These are phyloP conservation scores for Euphrasia arctica DNA, from an alignment of 305 asterid genomes.

Conservation along the genomic window DNA sequence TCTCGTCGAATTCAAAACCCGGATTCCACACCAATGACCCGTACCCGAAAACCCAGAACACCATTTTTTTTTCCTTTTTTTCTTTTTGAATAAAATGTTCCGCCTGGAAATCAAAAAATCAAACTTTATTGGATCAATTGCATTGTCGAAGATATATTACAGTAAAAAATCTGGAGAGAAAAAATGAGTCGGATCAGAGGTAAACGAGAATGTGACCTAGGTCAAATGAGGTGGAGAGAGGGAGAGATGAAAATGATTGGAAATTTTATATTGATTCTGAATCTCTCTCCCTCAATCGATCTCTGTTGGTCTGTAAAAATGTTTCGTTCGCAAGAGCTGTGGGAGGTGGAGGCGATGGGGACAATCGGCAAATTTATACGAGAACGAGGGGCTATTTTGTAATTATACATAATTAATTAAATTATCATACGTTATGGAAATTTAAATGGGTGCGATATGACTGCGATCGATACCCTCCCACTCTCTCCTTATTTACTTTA, in stretches of 20 bases:
- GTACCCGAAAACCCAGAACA: slow-evolving; percentile 91
- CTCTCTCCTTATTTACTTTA: too few relatives aligned
- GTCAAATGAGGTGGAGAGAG: not conserved
- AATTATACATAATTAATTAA: not conserved
- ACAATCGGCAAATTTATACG: slow-evolving; percentile 15
- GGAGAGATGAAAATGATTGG: slow-evolving; percentile 24
- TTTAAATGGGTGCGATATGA: too few relatives aligned
- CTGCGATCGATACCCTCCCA: too few relatives aligned
- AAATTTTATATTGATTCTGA: not conserved
- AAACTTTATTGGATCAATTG: slow-evolving; percentile 14
- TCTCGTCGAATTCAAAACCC: slow-evolving; percentile 83
- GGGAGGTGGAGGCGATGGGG: slow-evolving; percentile 15
- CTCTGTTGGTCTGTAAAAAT: not conserved
- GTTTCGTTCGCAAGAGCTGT: slow-evolving; percentile 2
- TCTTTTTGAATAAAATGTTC: not conserved
- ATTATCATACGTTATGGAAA: too few relatives aligned
- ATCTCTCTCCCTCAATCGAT: slow-evolving; percentile 18
- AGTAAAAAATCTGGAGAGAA: slow-evolving; percentile 1
- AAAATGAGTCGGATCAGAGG: slow-evolving; percentile 17
- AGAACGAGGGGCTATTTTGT: not conserved
- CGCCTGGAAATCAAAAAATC: slow-evolving; percentile 7
- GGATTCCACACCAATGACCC: slow-evolving; percentile 99
- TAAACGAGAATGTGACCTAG: slow-evolving; percentile 9
- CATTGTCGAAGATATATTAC: not conserved
- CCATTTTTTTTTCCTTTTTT: slow-evolving; percentile 40